phyloP scores from a whole-genome alignment of 139 green algal species.

The Coccomyxa sp. region DNA sequence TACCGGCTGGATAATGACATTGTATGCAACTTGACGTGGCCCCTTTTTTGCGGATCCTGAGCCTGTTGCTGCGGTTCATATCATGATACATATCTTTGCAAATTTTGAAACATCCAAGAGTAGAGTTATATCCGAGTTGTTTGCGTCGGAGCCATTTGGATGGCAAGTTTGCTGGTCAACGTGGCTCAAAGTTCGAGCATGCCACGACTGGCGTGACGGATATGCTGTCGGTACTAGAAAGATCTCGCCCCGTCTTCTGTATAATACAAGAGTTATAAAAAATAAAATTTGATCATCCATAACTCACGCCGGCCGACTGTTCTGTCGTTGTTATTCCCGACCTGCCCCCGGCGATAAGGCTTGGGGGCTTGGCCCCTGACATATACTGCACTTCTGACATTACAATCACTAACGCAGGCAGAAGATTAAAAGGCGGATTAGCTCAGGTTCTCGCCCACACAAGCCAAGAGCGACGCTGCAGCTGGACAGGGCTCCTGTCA shows the following conservation, averaged over 20 bases:
- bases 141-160: background rate
- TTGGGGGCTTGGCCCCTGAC: background rate
- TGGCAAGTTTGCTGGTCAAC: background rate
- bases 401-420: background rate
- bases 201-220: background rate
- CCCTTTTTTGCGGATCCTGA: background rate
- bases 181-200: background rate
- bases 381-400: background rate
- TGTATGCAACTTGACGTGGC: background rate
- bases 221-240: too few relatives aligned
- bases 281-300: too few relatives aligned
- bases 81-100: background rate
- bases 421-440: background rate
- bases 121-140: too few relatives aligned
- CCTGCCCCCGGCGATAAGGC: too few relatives aligned
- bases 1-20: background rate
- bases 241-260: too few relatives aligned
- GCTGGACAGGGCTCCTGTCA: background rate
- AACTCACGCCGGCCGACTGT: too few relatives aligned
- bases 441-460: background rate
- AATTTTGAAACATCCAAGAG: too few relatives aligned
- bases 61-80: background rate
- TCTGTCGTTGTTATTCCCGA: too few relatives aligned
- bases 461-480: background rate
- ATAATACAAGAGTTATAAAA: too few relatives aligned